Evolutionary conservation across 2,329 filamentous ascomycete species (phyloP).

Genomic region (Ilyonectria sp.): DNA sequence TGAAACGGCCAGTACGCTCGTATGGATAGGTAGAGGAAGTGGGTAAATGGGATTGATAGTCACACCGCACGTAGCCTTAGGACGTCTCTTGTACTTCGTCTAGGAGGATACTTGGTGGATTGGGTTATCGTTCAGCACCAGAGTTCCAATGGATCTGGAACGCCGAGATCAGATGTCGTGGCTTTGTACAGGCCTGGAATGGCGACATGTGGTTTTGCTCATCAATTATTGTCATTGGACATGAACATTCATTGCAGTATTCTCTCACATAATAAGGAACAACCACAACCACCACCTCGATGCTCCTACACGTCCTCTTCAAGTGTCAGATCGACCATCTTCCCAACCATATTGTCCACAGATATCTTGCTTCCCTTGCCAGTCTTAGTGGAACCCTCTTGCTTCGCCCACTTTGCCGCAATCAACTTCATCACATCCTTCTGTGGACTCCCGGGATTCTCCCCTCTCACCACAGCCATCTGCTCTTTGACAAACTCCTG

Average conservation of each 20-base stretch:
- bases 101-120: background rate
- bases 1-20: constrained; percentile 13
- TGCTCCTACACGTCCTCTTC: constrained; percentile 34
- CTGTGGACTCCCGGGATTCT: constrained; percentile 71
- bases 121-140: background rate
- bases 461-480: constrained; percentile 72
- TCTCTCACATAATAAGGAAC: background rate
- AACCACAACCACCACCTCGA: background rate
- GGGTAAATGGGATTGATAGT: background rate
- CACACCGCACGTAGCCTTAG: background rate
- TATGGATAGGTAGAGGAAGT: background rate
- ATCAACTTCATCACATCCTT: constrained; percentile 80
- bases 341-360: constrained; percentile 41
- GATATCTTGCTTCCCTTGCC: constrained; percentile 29
- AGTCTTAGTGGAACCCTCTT: constrained; percentile 55
- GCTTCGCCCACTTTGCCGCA: constrained; percentile 73
- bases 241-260: background rate
- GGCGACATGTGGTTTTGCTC: background rate
- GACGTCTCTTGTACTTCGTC: background rate
- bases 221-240: background rate
- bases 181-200: background rate
- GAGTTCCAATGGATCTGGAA: background rate
- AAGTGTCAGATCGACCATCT: constrained; percentile 48
- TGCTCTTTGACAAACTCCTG: constrained; percentile 76
- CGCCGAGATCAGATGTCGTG: background rate